Percentiles rank a stretch among this genome's conserved stretches.
phyloP scores from a whole-genome alignment of 1,284 basidiomycete genomes.

The Phellopilus nigrolimitatus region DNA sequence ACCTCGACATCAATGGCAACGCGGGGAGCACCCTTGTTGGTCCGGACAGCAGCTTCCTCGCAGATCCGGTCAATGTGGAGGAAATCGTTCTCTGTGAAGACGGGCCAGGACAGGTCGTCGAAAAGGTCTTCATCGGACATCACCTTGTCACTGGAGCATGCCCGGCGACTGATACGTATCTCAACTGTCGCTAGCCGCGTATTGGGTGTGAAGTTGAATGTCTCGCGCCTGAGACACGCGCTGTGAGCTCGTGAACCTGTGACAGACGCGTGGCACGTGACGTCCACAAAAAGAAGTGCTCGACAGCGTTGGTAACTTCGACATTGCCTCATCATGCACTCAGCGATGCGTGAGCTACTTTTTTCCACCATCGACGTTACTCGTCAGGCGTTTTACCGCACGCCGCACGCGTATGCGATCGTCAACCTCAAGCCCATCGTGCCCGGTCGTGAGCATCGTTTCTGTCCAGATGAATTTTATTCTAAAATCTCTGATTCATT shows the following conservation, averaged over 20 bases:
- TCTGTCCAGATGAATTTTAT: neutral
- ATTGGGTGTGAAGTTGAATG: neutral
- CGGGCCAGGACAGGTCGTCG: slow-evolving; percentile 2
- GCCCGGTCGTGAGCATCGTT: slow-evolving; percentile 72
- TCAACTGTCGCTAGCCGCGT: no score
- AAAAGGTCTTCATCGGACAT: slow-evolving; percentile 13
- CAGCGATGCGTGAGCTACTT: slow-evolving; percentile 44
- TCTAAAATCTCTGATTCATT: slow-evolving; percentile 5
- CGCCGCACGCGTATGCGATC: slow-evolving; percentile 70
- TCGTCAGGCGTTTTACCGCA: slow-evolving; percentile 75
- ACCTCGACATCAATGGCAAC: slow-evolving; percentile 28
- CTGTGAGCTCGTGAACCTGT: neutral
- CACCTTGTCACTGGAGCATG: neutral
- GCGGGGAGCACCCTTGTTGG: slow-evolving; percentile 27
- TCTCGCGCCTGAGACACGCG: neutral
- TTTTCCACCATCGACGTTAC: slow-evolving; percentile 86
- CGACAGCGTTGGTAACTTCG: neutral
- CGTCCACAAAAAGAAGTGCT: neutral
- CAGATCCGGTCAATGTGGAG: slow-evolving; percentile 14
- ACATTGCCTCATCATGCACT: no score
- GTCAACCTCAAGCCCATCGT: slow-evolving; percentile 93
- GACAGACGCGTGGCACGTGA: neutral
- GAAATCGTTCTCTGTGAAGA: slow-evolving; percentile 15
- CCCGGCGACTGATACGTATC: no score
- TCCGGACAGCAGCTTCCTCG: neutral